Evolutionary conservation across 2,329 filamentous ascomycete genomes (phyloP).

Genomic region (Colletotrichum sublineola): DNA sequence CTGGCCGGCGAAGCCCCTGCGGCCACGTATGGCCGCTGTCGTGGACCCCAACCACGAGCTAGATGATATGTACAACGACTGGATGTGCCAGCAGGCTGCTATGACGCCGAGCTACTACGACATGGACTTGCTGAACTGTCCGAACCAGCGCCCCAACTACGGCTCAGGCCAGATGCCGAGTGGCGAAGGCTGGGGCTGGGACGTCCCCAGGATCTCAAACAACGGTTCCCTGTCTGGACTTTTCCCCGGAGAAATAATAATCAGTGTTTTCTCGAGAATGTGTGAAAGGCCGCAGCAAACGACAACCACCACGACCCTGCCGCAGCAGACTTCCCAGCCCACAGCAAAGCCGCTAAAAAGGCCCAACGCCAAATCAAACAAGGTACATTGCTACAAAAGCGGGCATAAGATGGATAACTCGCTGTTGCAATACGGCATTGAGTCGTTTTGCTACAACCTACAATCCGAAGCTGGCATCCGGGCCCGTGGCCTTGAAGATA

Average conservation of each 20-base stretch:
- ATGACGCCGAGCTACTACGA: slow-evolving; percentile 7
- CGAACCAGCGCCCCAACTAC: background rate
- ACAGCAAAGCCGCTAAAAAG: background rate
- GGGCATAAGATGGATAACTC: slow-evolving; percentile 14
- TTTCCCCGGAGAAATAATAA: background rate
- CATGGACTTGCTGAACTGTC: slow-evolving; percentile 26
- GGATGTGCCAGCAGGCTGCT: background rate
- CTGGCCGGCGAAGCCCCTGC: slow-evolving; percentile 39
- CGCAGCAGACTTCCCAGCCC: background rate
- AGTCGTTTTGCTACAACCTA: slow-evolving; percentile 36
- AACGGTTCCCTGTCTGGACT: background rate
- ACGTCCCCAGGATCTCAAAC: background rate
- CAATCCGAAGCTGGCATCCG: slow-evolving; percentile 21
- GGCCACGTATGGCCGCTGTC: background rate
- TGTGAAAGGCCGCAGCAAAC: background rate
- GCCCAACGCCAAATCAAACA: background rate
- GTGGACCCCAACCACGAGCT: slow-evolving; percentile 18
- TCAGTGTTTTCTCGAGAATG: background rate
- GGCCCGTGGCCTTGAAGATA: slow-evolving; percentile 15
- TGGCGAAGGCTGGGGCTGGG: background rate
- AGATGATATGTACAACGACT: background rate
- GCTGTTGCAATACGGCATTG: slow-evolving; percentile 31
- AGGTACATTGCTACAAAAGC: background rate
- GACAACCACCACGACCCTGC: background rate
- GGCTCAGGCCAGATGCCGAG: background rate